Percentiles rank a stretch among this genome's conserved stretches.
phyloP scores from a whole-genome alignment of 805 yeast genomes.

The Wickerhamiella sergipiensis region DNA sequence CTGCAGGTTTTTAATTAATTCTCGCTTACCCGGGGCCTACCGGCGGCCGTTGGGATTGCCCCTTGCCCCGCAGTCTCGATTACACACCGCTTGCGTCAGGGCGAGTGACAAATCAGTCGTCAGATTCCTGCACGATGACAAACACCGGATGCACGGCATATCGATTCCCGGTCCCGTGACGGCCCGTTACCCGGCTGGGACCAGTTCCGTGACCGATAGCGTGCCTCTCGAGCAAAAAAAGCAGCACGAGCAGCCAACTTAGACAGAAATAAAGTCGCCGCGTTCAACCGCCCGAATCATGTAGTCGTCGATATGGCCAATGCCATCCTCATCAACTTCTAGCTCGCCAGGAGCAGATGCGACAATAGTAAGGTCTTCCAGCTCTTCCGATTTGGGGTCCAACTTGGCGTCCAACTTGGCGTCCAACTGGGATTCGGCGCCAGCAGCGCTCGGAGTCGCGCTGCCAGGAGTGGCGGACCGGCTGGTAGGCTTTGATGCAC shows the following conservation, averaged over 20 bases:
- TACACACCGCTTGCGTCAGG: neutral
- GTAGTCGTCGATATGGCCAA: constrained; percentile 83
- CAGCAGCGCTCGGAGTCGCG: constrained; percentile 19
- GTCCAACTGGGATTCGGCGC: too few species aligned
- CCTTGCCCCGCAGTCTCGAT: neutral
- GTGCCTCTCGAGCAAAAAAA: too few species aligned
- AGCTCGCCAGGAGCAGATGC: constrained; percentile 16
- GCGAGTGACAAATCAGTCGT: neutral
- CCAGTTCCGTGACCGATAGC: too few species aligned
- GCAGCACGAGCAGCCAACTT: too few species aligned
- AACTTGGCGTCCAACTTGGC: too few species aligned
- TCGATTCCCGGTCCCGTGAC: too few species aligned
- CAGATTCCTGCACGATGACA: neutral
- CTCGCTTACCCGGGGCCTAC: neutral
- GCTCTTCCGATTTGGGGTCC: constrained; percentile 5
- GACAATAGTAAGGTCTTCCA: constrained; percentile 5
- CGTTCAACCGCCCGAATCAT: constrained; percentile 85
- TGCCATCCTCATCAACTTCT: constrained; percentile 43
- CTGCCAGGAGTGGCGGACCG: constrained; percentile 12
- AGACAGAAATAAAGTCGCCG: constrained; percentile 29
- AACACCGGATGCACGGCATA: neutral
- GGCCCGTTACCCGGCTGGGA: too few species aligned
- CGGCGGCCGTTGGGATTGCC: neutral
- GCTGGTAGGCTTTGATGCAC: neutral
- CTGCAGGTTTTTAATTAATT: neutral